Evolutionary conservation across 805 yeast genomes (phyloP), one percentile per base, ranked within the genome.

Genomic region (Saturnispora galanensis): DNA sequence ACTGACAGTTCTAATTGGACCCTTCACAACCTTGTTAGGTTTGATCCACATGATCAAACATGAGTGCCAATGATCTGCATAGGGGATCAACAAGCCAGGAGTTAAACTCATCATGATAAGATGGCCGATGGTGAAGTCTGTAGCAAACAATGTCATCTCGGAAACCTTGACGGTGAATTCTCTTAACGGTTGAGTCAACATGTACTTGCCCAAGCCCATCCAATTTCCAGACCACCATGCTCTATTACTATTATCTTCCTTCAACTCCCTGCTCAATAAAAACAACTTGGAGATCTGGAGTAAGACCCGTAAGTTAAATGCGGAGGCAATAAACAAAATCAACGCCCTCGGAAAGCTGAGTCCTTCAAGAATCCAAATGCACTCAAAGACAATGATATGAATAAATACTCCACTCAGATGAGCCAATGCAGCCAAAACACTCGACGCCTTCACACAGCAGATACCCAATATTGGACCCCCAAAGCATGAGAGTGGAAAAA

Each of bases 171-270:
- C 74, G 10, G 67, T 38, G 35, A 66, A 61, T 50, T 74, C 79
- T 36, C 79, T 52, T 26, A 68, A 31, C 2, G 74, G 74, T 51
- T 73, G 77, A 0, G 74, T 67, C 18, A 59, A 35, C 2, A 55
- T 53, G 18, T 58, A 52, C 56, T 63, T 58, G 3, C 66, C 69
- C 21, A 63, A 56, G 3, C 51, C 53, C 16, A 64, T 48, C 78
- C 78, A 74, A 40, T 62, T 65, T 0, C 78, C 79, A 1, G 76
- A 67, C 77, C 78, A 74, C 77, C 78, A 74, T 0, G 75, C 70
- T 33, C 63, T 48, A 47, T 74, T 72, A 1, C 70, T 52, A 36
- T 54, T 51, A 48, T 70, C 72, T 18, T 62, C 67, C 29, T 56
- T 58, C 41, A 68, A 52, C 50, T 74, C 79, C 46, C 71, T 57